phyloP scores from a whole-genome alignment of 257 asterid species.

The Parsonsia alboflavescens region DNA sequence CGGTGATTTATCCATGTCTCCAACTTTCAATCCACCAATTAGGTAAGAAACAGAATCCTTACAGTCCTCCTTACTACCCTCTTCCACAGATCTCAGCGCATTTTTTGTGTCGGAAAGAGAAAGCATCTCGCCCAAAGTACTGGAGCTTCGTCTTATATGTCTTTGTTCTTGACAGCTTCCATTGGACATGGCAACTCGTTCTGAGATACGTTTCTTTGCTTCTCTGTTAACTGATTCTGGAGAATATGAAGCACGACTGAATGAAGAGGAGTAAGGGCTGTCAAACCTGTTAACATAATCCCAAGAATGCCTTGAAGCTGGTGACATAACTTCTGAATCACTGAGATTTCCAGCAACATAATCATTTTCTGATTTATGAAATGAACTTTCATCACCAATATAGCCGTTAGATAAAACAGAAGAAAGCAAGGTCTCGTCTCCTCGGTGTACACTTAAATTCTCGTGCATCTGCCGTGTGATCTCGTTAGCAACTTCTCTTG shows the following conservation, averaged over 20 bases:
- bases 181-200: slow-evolving; percentile 87
- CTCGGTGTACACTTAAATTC: slow-evolving; percentile 48
- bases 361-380: slow-evolving; percentile 72
- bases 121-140: slow-evolving; percentile 97
- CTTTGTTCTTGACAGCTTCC: slow-evolving; percentile 70
- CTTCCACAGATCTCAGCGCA: slow-evolving; percentile 32
- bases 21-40: slow-evolving; percentile 29
- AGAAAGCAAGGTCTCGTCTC: slow-evolving; percentile 63
- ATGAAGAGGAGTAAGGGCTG: slow-evolving; percentile 82
- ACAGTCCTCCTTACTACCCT: slow-evolving; percentile 33
- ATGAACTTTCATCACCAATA: slow-evolving; percentile 81
- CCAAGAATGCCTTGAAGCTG: slow-evolving; percentile 90
- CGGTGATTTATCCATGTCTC: slow-evolving; percentile 36
- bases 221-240: slow-evolving; percentile 92
- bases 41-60: slow-evolving; percentile 27
- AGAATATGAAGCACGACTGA: slow-evolving; percentile 82
- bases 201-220: slow-evolving; percentile 96
- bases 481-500: slow-evolving; percentile 74
- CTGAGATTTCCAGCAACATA: slow-evolving; percentile 63
- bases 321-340: slow-evolving; percentile 82
- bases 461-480: slow-evolving; percentile 69
- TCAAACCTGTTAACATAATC: slow-evolving; percentile 72
- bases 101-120: slow-evolving; percentile 84
- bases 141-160: slow-evolving; percentile 59
- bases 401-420: slow-evolving; percentile 78